Conservation (phyloP, 2,329 filamentous ascomycete genomes). For the Arthroderma sp. region DNA sequence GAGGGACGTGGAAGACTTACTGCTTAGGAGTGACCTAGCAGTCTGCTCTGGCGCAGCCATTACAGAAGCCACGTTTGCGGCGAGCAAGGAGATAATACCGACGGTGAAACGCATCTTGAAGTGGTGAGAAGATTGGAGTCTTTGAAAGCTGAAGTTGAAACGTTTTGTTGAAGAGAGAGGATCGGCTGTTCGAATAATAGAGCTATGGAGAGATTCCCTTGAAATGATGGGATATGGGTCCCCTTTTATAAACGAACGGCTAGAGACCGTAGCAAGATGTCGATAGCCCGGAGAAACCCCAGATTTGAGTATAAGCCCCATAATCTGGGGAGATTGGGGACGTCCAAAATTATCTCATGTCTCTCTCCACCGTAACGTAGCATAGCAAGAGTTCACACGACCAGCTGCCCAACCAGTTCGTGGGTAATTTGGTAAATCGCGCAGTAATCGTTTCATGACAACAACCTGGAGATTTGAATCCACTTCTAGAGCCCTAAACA, state of each 20-base stretch:
- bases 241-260: background rate
- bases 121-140: background rate
- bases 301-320: background rate
- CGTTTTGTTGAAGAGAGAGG: background rate
- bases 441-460: background rate
- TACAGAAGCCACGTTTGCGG: background rate
- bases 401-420: background rate
- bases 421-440: background rate
- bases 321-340: background rate
- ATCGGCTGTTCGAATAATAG: background rate
- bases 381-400: background rate
- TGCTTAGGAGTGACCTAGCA: background rate
- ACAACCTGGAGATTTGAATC: too few species aligned
- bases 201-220: background rate
- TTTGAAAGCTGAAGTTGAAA: background rate
- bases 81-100: background rate
- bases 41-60: background rate
- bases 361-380: background rate
- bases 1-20: background rate
- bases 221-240: background rate
- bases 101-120: constrained; percentile 1
- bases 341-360: background rate
- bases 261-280: background rate
- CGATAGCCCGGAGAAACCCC: background rate
- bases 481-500: too few species aligned